Base-by-base conservation (phyloP, 441 rosid species). In the Gossypium schwendimanii region DNA sequence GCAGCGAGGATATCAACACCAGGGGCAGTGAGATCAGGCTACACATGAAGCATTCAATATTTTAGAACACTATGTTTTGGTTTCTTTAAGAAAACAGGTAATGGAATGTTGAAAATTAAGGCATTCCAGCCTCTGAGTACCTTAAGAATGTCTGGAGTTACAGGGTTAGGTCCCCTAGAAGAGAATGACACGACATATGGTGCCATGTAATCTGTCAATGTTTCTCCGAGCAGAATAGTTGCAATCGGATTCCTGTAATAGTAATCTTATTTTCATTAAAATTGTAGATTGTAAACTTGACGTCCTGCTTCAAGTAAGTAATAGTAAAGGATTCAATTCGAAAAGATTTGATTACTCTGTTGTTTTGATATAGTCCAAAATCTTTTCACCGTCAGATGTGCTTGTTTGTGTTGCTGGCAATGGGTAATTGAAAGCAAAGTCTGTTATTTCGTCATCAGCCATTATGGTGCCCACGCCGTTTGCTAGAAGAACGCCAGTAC, bases 1-100 rank as follows among this genome's bases (percentile, higher is more conserved):
- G 86, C 85, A 0, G 85, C 82, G 4, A 85, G 57, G 59, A 85
- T 83, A 77, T 79, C 78, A 10, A 81, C 77, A 11, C 91, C 89
- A 66, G 91, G 91, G 59, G 86, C 91, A 4, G 82, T 78, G 67
- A 87, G 60, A 64, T 88, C 91, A 66, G 87, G 89, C 87, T 88
- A 66, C 72, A 74, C 67, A 76, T 14, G 47, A 28, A 57, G 1
- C 49, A 50, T 20, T 57, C 50, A 62, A 52, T 17, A 33, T 70
- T 39, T 39, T 47, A 63, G 20, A 14, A 63, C n/a, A 63, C 26
- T 2, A 36, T 1, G 33, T 57, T 36, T 39, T 5, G 39, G 14
- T 28, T 61, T n/a, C 39, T 8, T 61, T 57, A 57, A 33, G 18
- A 26, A 47, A 8, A 72, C 28, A 23, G 2, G 12, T 28, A 15